Percentiles rank a stretch among this genome's conserved stretches.
phyloP scores from a whole-genome alignment of 805 yeast species.

The Sporopachydermia quercuum region DNA sequence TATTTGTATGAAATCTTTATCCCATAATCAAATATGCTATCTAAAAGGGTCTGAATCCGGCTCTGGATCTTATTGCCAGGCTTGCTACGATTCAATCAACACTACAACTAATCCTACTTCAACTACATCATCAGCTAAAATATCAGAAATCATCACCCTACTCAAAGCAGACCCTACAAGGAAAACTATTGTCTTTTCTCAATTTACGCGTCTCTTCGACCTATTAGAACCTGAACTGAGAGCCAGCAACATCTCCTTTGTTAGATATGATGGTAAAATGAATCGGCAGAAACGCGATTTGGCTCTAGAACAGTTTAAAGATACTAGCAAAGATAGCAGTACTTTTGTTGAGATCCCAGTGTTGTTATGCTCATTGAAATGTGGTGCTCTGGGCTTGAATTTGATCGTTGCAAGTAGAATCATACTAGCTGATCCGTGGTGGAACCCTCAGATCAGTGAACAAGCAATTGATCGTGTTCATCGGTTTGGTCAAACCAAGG shows the following conservation, averaged over 20 bases:
- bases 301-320: conserved; percentile 17
- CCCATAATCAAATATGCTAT: conserved; percentile 1
- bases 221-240: conserved; percentile 17
- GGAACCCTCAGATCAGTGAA: conserved; percentile 35
- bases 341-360: conserved; percentile 11
- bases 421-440: conserved; percentile 30
- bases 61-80: conserved; percentile 7
- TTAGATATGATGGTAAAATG: conserved; percentile 24
- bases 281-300: conserved; percentile 16
- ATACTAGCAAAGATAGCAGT: conserved; percentile 12
- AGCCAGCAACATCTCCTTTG: conserved; percentile 18
- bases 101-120: conserved; percentile 5
- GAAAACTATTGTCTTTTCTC: conserved; percentile 32
- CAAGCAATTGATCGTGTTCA: conserved; percentile 40
- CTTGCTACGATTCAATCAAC: conserved; percentile 9
- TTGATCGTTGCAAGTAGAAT: conserved; percentile 28
- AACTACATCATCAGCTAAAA: conserved; percentile 18
- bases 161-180: conserved; percentile 19
- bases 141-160: conserved; percentile 19
- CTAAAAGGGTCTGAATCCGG: conserved; percentile 4
- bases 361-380: conserved; percentile 26
- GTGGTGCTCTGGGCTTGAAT: conserved; percentile 32
- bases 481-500: conserved; percentile 29
- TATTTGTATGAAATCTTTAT: neutral
- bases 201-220: conserved; percentile 23